Evolutionary conservation across 2,329 filamentous ascomycete genomes (phyloP), one percentile per base, ranked within the genome.

Genomic region (Trichophyton simii): DNA sequence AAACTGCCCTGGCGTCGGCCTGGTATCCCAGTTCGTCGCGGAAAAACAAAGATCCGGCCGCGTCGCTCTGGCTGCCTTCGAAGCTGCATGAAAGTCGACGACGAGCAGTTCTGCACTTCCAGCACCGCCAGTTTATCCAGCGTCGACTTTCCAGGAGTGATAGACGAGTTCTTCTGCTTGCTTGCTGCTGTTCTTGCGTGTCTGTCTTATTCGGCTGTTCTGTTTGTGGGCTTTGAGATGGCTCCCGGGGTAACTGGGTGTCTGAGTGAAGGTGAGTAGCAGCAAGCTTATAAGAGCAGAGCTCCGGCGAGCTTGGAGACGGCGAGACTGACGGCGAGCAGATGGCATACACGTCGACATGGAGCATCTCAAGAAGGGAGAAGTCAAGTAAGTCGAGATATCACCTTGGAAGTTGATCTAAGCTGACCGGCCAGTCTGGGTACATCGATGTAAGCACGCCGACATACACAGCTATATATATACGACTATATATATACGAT

Each of bases 341-440:
- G 94, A 99, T 91, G 94, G 94, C 75, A 97, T 99, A 75, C 94
- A 99, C 76, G 82, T 99, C 69, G 94, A 99, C 74, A 99, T 99
- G 94, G 89, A 97, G 72, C 87, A 94, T 72, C 80, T 99, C 76
- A 99, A 99, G 86, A 94, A 91, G 78, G 94, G 94, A 65, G 94
- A 99, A 80, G 92, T 99, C 75, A 99, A 99, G 91, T 96, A 80
- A 79, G 90, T 79, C 6, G 28, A 31, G 28, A 31, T 65, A 7
- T 28, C 18, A 18, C 59, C 6, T 28, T 42, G 36, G 38, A 34
- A 34, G 58, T 42, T 57, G 60, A 44, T 13, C 31, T 4, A 5
- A 46, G 13, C 52, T 41, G 22, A 41, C 25, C 61, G 66, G 52
- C 66, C 69, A 96, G 91, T 79, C 82, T 99, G 70, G 94, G 94